Evolutionary conservation across 1,284 basidiomycete genomes (phyloP).

Genomic region (Nidula niveotomentosa): DNA sequence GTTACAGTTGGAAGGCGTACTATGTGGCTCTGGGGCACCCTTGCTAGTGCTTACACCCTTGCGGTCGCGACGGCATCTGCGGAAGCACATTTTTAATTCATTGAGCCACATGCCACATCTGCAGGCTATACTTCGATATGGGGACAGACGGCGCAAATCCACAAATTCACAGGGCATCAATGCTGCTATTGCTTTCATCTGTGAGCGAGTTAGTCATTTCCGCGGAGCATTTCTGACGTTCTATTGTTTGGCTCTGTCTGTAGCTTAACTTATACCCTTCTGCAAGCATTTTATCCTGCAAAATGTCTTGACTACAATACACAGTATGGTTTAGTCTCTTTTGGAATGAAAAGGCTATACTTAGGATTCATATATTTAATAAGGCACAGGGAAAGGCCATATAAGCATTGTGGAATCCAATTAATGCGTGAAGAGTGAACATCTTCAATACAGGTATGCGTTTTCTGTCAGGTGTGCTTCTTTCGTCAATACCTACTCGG

Average conservation of each 20-base stretch:
- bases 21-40: slow-evolving; percentile 47
- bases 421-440: background rate
- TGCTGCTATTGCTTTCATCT: slow-evolving; percentile 25
- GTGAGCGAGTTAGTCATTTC: background rate
- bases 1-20: slow-evolving; percentile 35
- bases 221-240: no score
- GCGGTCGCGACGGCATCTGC: slow-evolving; percentile 31
- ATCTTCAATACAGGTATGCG: slow-evolving; percentile 24
- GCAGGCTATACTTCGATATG: slow-evolving; percentile 39
- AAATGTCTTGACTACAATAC: slow-evolving; percentile 57
- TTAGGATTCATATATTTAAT: background rate
- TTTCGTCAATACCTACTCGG: slow-evolving; percentile 51
- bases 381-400: slow-evolving; percentile 58
- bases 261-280: slow-evolving; percentile 48
- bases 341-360: background rate
- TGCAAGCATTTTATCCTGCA: slow-evolving; percentile 56
- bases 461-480: slow-evolving; percentile 47
- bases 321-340: slow-evolving; percentile 25
- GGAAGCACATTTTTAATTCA: background rate
- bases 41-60: slow-evolving; percentile 32
- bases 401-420: slow-evolving; percentile 16
- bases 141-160: slow-evolving; percentile 33
- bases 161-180: slow-evolving; percentile 36
- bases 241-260: slow-evolving; percentile 53
- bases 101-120: background rate